Evolutionary conservation across 1,284 basidiomycete genomes (phyloP).

Genomic region (Austroboletus novae-zelandiae): DNA sequence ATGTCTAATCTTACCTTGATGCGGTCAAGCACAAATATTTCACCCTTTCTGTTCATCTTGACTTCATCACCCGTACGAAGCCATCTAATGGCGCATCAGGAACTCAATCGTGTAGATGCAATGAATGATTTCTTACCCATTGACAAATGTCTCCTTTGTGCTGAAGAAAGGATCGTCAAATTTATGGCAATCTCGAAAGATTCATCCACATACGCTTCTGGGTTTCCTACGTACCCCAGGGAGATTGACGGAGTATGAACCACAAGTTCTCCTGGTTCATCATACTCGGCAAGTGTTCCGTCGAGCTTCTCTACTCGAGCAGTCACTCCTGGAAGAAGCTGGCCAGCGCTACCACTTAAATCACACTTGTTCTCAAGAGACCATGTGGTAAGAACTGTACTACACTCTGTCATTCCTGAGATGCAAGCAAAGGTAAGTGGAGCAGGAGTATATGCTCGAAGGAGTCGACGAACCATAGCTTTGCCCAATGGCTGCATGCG

Average conservation of each 20-base stretch:
- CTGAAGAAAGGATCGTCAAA: conserved; percentile 26
- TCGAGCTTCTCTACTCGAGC: conserved; percentile 61
- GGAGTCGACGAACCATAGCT: conserved; percentile 42
- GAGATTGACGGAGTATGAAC: conserved; percentile 60
- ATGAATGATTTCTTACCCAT: conserved; percentile 38
- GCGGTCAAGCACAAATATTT: conserved; percentile 66
- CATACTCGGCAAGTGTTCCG: conserved; percentile 56
- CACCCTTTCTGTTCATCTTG: conserved; percentile 52
- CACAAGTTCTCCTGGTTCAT: conserved; percentile 66
- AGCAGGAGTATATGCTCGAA: not conserved
- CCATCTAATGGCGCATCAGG: conserved; percentile 51
- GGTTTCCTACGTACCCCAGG: conserved; percentile 57
- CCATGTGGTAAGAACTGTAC: conserved; percentile 35
- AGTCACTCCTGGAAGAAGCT: conserved; percentile 51
- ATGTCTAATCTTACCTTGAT: conserved; percentile 48
- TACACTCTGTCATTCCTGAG: conserved; percentile 44
- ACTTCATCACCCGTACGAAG: conserved; percentile 71
- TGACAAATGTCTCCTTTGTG: conserved; percentile 54
- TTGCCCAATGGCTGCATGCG: conserved; percentile 46
- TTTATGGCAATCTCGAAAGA: not conserved
- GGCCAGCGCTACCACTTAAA: conserved; percentile 56
- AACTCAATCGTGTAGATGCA: not conserved
- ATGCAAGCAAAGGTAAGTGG: not conserved
- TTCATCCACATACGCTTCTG: conserved; percentile 52
- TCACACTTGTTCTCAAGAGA: conserved; percentile 42